A percentile compares a stretch with the other conserved stretches of the same genome.
Evolutionary conservation across 352 stramenopile genomes (phyloP).

Genomic region (Elongisporangium senticosum): DNA sequence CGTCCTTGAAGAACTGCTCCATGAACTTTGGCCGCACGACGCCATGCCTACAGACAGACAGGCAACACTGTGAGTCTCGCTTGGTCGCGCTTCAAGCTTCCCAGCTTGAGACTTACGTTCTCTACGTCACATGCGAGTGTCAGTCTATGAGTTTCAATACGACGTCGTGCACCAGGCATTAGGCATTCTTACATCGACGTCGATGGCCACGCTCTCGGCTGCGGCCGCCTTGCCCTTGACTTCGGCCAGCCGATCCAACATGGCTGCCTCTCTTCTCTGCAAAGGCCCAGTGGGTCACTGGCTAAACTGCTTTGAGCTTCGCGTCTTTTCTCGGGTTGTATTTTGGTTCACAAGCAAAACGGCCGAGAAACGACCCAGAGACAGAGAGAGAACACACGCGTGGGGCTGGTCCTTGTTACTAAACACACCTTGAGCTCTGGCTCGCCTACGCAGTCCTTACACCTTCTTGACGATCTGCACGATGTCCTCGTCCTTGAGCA

Average conservation of each 20-base stretch:
- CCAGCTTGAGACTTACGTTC: not conserved
- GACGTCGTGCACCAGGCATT: not conserved
- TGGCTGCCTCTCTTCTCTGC: conserved; percentile 7
- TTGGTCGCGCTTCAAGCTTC: too few species aligned
- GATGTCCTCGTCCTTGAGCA: conserved; percentile 98
- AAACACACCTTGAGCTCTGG: not conserved
- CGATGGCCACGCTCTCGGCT: conserved; percentile 40
- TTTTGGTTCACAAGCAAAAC: not conserved
- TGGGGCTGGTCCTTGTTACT: not conserved
- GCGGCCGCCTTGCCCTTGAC: conserved; percentile 48
- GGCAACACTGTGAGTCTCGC: not conserved
- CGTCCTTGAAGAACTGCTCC: conserved; percentile 94
- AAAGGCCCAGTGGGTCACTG: too few species aligned
- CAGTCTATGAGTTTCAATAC: not conserved
- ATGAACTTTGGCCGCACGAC: conserved; percentile 86
- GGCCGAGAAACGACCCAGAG: not conserved
- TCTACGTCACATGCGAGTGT: not conserved
- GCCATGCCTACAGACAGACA: conserved; percentile 17
- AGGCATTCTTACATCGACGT: conserved; percentile 42
- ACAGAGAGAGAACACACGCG: not conserved
- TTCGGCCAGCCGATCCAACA: conserved; percentile 71
- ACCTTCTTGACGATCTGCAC: conserved; percentile 98
- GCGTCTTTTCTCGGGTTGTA: not conserved
- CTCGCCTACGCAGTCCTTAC: conserved; percentile 23
- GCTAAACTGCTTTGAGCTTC: too few species aligned